Conservation (phyloP, 2,329 filamentous ascomycete genomes). For the Trichoderma endophyticum region DNA sequence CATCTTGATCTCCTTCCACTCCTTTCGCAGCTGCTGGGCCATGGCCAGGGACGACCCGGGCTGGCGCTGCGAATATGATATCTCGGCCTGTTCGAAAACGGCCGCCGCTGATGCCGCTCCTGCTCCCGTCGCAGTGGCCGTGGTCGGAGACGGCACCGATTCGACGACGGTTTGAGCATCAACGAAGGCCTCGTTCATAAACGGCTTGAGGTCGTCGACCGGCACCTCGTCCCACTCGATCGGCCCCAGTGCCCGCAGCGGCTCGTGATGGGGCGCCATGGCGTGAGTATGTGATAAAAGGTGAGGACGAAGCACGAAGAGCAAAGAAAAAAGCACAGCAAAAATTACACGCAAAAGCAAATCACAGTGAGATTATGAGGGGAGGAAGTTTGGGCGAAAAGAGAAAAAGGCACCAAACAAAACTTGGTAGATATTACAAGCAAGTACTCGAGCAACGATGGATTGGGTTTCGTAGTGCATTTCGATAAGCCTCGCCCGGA, state of each 20-base stretch:
- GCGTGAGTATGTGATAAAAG: not conserved
- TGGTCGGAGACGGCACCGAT: conserved; percentile 60
- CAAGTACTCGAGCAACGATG: not conserved
- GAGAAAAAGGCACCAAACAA: not conserved
- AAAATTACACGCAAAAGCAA: not conserved
- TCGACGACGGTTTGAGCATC: conserved; percentile 70
- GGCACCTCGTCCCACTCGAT: conserved; percentile 49
- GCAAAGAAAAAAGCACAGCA: not conserved
- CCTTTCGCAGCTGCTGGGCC: conserved; percentile 62
- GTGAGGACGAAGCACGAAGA: not conserved
- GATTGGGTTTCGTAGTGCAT: not conserved
- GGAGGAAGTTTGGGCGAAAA: not conserved
- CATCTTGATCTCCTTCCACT: conserved; percentile 84
- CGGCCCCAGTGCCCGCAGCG: conserved; percentile 55
- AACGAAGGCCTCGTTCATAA: conserved; percentile 58
- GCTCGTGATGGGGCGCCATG: conserved; percentile 50
- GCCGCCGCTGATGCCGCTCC: conserved; percentile 52
- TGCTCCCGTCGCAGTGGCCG: conserved; percentile 37
- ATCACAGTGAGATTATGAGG: not conserved
- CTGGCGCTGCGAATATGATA: conserved; percentile 40
- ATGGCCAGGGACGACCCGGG: conserved; percentile 47
- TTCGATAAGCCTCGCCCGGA: not conserved
- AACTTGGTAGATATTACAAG: not conserved
- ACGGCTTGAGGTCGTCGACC: conserved; percentile 48
- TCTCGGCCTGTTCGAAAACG: conserved; percentile 49